Evolutionary conservation across 2,329 filamentous ascomycete species (phyloP), one percentile per base, ranked within the genome.

Genomic region (Verticillium nonalfalfae): DNA sequence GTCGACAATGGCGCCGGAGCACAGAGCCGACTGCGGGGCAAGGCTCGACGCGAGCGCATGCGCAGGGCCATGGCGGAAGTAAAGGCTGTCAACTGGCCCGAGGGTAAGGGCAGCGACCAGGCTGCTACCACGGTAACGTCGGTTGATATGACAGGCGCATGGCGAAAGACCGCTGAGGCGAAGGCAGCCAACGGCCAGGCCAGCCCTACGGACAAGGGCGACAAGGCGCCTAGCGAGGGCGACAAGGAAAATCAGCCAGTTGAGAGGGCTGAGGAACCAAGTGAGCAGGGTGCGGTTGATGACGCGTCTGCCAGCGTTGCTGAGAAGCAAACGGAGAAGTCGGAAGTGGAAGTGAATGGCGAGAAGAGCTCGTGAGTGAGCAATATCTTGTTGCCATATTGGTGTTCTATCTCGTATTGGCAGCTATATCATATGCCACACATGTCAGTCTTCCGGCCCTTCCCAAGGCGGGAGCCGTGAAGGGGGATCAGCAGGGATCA

Each of bases 1-100:
- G 90, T 97, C 0, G 88, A 91, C 65, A 83, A 86, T 65, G 93
- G 95, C 13, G 89, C 85, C 0, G 81, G 81, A 65, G 83, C 77
- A 61, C 82, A 85, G 69, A 81, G 81, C 34, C 74, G 84, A 56
- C 76, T 86, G 1, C 76, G 83, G 3, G 84, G 84, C 58, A 82
- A 83, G 68, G 84, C 76, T 1, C 75, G 83, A 4, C 73, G 84
- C 11, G 82, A 86, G 66, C 77, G 84, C 52, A 87, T 86, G 70
- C 76, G 82, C 38, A 82, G 80, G 69, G 81, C 81, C 1, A 80
- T 85, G 76, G 72, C 75, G 57, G 83, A 85, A 65, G 76, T 84
- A 13, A 80, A 80, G 45, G 71, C 72, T 18, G 71, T 59, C 18
- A 39, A 59, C 21, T 59, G 58, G 58, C 58, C 58, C 15, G 58